Evolutionary conservation across 2,329 filamentous ascomycete species (phyloP).

Genomic region (Cephalotrichum gorgonifer): DNA sequence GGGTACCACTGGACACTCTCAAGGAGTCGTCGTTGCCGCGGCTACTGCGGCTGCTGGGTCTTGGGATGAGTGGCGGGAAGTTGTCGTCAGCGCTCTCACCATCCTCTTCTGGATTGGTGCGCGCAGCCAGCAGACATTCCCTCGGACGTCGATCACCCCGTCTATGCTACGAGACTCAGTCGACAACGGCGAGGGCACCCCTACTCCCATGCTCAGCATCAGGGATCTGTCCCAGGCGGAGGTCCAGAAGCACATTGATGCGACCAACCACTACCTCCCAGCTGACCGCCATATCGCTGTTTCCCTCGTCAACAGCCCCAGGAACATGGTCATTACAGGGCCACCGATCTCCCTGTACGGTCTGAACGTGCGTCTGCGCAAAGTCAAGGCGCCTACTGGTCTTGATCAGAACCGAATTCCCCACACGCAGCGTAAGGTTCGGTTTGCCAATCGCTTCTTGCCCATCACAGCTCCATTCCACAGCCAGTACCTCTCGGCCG

Average conservation of each 20-base stretch:
- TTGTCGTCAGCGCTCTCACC: conserved; percentile 70
- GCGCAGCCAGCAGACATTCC: conserved; percentile 94
- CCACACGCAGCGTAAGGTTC: conserved; percentile 89
- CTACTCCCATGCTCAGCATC: conserved; percentile 96
- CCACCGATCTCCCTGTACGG: conserved; percentile 94
- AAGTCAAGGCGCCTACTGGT: conserved; percentile 95
- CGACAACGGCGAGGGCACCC: conserved; percentile 87
- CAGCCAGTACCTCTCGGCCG: conserved; percentile 82
- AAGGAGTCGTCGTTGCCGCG: conserved; percentile 88
- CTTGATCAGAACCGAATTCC: conserved; percentile 91
- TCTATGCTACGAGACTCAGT: conserved; percentile 85
- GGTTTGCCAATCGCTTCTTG: conserved; percentile 93
- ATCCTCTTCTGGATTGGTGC: conserved; percentile 98
- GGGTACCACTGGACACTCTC: conserved; percentile 91
- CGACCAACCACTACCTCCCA: conserved; percentile 92
- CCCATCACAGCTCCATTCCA: conserved; percentile 98
- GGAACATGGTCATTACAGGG: conserved; percentile 93
- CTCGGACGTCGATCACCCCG: conserved; percentile 84
- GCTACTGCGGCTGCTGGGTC: conserved; percentile 82
- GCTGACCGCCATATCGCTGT: conserved; percentile 88
- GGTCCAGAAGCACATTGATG: conserved; percentile 93
- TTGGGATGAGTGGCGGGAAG: conserved; percentile 84
- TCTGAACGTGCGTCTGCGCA: conserved; percentile 87
- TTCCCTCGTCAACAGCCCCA: conserved; percentile 90
- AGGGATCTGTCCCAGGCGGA: conserved; percentile 80